phyloP scores from a whole-genome alignment of 805 yeast species.

The Candida silvicultrix region DNA sequence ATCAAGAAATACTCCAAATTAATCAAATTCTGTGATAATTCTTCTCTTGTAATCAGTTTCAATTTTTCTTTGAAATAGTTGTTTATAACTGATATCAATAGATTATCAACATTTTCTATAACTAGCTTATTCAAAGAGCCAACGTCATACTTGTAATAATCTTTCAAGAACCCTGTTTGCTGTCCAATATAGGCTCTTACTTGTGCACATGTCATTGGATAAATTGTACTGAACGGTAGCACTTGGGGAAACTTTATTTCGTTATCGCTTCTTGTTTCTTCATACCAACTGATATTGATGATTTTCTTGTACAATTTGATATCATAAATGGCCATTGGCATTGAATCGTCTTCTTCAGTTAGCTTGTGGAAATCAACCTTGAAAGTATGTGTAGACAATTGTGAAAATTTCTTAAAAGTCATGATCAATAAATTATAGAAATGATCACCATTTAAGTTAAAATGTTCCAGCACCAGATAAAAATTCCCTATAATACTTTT shows the following conservation, averaged over 20 bases:
- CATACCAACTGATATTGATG: conserved; percentile 64
- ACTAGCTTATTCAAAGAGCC: conserved; percentile 55
- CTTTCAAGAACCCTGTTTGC: conserved; percentile 58
- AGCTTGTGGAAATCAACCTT: conserved; percentile 52
- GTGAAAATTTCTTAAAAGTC: conserved; percentile 57
- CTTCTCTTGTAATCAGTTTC: conserved; percentile 76
- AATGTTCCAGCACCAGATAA: conserved; percentile 70
- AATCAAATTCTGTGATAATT: conserved; percentile 80
- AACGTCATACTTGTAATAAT: conserved; percentile 57
- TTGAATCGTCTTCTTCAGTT: conserved; percentile 76
- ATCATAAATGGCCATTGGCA: conserved; percentile 73
- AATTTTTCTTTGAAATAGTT: conserved; percentile 54
- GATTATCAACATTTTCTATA: conserved; percentile 55
- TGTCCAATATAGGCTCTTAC: conserved; percentile 59
- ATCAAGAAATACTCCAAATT: conserved; percentile 81
- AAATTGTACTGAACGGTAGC: conserved; percentile 83
- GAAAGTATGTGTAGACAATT: conserved; percentile 47
- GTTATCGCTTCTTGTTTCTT: conserved; percentile 38
- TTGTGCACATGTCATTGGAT: conserved; percentile 80
- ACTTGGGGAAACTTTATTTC: conserved; percentile 44
- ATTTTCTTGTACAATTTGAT: conserved; percentile 55
- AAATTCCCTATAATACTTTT: conserved; percentile 54
- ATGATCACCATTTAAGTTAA: conserved; percentile 50
- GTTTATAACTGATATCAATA: conserved; percentile 65
- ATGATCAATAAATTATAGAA: conserved; percentile 57